Evolutionary conservation across 2,329 filamentous ascomycete genomes (phyloP).

Genomic region (Calonectria hawksworthii): DNA sequence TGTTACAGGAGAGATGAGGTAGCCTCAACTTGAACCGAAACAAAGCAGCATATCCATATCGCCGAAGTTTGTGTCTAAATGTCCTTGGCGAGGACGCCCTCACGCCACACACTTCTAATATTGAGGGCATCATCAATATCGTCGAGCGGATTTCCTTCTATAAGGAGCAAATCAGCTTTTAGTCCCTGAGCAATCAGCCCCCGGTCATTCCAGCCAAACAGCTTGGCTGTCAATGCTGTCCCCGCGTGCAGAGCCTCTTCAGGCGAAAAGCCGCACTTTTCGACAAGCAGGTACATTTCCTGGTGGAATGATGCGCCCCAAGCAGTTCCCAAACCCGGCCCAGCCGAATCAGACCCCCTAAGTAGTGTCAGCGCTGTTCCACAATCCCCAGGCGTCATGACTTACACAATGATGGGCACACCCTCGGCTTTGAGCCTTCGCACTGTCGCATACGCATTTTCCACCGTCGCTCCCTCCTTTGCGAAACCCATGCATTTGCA

Average conservation of each 20-base stretch:
- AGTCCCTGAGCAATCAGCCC: slow-evolving; percentile 25
- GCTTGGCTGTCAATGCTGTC: slow-evolving; percentile 29
- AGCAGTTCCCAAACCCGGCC: slow-evolving; percentile 23
- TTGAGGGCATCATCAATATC: slow-evolving; percentile 17
- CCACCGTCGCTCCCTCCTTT: slow-evolving; percentile 10
- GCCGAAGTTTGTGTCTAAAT: neutral
- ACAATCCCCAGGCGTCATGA: neutral
- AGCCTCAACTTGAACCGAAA: too few species aligned
- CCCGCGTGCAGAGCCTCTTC: slow-evolving; percentile 32
- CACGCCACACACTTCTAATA: slow-evolving; percentile 33
- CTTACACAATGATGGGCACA: slow-evolving; percentile 32
- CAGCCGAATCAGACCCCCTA: slow-evolving; percentile 36
- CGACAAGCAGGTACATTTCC: slow-evolving; percentile 33
- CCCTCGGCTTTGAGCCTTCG: slow-evolving; percentile 28
- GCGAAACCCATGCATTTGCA: slow-evolving; percentile 15
- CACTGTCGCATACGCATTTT: slow-evolving; percentile 32
- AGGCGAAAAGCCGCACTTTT: slow-evolving; percentile 30
- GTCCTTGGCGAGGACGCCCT: slow-evolving; percentile 3
- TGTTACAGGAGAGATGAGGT: too few species aligned
- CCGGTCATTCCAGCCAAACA: slow-evolving; percentile 29
- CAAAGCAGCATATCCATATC: neutral
- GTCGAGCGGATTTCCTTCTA: slow-evolving; percentile 29
- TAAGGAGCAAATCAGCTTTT: slow-evolving; percentile 33
- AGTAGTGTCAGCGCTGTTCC: neutral
- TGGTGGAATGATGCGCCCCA: slow-evolving; percentile 31